Percentiles rank a stretch among this genome's conserved stretches.
These are phyloP conservation scores for Peronospora belbahrii DNA, from an alignment of 352 stramenopile species.

Conservation along the genomic window DNA sequence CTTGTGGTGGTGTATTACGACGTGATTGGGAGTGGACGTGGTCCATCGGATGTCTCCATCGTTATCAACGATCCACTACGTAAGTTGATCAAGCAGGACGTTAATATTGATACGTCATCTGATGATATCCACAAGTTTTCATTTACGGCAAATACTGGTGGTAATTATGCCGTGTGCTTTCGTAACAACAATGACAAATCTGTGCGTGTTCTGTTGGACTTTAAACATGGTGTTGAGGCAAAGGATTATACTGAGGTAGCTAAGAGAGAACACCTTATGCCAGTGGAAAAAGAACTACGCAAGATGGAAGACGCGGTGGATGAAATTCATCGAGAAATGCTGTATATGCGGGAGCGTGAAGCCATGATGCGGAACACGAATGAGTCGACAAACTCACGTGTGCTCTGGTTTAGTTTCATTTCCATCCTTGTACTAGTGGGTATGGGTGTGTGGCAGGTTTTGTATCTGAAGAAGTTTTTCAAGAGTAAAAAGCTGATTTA, in stretches of 20 bases:
- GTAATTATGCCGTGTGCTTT: conserved; percentile 77
- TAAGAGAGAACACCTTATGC: conserved; percentile 86
- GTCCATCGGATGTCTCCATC: conserved; percentile 63
- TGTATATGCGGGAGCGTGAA: conserved; percentile 87
- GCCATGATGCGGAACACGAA: conserved; percentile 85
- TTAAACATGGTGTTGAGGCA: conserved; percentile 82
- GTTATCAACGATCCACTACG: conserved; percentile 62
- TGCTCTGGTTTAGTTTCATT: conserved; percentile 88
- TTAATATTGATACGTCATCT: conserved; percentile 72
- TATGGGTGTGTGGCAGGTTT: conserved; percentile 83
- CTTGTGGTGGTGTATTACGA: conserved; percentile 83
- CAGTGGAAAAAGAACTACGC: conserved; percentile 81
- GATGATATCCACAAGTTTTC: conserved; percentile 82
- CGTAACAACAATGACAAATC: conserved; percentile 71
- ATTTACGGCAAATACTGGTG: conserved; percentile 61
- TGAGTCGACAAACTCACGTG: conserved; percentile 83
- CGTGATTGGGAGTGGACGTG: conserved; percentile 54
- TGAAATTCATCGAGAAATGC: conserved; percentile 86
- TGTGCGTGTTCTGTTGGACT: conserved; percentile 75
- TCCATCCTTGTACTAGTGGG: conserved; percentile 79
- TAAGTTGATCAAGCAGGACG: conserved; percentile 80
- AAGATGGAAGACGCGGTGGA: conserved; percentile 88
- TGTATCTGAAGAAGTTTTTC: conserved; percentile 90
- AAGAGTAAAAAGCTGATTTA: conserved; percentile 91
- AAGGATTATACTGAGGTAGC: conserved; percentile 87